Percentiles rank a stretch among this genome's conserved stretches.
These are phyloP conservation scores for Ogataea siamensis DNA, from an alignment of 805 yeast genomes.

Conservation along the genomic window DNA sequence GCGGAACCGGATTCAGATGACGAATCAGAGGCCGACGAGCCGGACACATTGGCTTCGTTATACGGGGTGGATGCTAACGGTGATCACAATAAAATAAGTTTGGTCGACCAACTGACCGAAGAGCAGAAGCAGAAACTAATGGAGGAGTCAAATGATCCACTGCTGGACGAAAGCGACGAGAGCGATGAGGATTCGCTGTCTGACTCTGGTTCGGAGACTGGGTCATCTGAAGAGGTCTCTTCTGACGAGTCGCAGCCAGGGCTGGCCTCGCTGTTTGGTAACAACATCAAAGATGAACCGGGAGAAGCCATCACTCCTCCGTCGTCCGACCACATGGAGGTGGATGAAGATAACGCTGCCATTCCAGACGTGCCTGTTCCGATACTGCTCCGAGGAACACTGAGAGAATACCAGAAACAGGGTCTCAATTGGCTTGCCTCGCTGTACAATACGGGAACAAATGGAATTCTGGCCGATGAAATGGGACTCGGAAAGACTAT, in stretches of 20 bases:
- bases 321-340: constrained; percentile 36
- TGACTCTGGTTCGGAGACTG: constrained; percentile 21
- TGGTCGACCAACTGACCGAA: constrained; percentile 30
- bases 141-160: constrained; percentile 21
- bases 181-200: constrained; percentile 19
- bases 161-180: constrained; percentile 23
- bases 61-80: constrained; percentile 28
- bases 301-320: constrained; percentile 32
- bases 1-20: constrained; percentile 19
- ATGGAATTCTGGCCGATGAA: constrained; percentile 97
- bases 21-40: constrained; percentile 21
- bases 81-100: constrained; percentile 11
- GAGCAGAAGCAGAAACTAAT: constrained; percentile 23
- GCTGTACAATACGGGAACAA: constrained; percentile 84
- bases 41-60: constrained; percentile 31
- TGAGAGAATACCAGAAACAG: constrained; percentile 90
- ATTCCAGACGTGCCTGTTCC: constrained; percentile 80
- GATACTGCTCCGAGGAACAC: constrained; percentile 68
- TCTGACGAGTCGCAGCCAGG: constrained; percentile 22
- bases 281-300: constrained; percentile 36
- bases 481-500: constrained; percentile 98
- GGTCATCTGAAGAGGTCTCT: constrained; percentile 18
- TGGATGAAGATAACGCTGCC: constrained; percentile 24
- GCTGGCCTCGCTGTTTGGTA: constrained; percentile 39
- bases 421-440: constrained; percentile 98